These are phyloP conservation scores for Plasmodium knowlesi DNA, from an alignment of 169 alveolate genomes.

Conservation along the genomic window DNA sequence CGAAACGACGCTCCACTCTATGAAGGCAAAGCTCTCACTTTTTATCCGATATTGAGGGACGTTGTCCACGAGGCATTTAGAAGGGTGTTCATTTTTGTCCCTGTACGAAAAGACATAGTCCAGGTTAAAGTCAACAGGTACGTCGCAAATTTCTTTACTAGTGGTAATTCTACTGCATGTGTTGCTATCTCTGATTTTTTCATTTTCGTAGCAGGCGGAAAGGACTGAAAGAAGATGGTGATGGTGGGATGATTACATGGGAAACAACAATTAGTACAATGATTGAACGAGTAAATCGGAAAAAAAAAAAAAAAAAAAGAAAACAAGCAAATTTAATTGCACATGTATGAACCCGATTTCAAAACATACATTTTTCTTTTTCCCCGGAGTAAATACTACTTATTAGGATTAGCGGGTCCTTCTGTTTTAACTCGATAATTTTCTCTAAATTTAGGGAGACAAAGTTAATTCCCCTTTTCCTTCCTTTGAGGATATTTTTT, in stretches of 20 bases:
- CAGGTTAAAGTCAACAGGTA: conserved; percentile 49
- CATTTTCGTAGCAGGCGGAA: conserved; percentile 47
- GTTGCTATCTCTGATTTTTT: neutral
- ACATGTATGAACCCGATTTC: neutral
- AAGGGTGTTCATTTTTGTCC: neutral
- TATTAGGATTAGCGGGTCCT: conserved; percentile 38
- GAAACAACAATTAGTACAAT: neutral
- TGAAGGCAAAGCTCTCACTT: conserved; percentile 1
- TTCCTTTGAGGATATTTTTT: conserved; percentile 15
- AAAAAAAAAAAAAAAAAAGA: neutral
- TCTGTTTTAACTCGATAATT: conserved; percentile 17
- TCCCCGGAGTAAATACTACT: conserved; percentile 31
- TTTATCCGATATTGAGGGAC: conserved; percentile 33
- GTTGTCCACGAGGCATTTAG: conserved; percentile 47
- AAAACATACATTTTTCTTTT: conserved; percentile 32
- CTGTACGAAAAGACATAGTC: conserved; percentile 14
- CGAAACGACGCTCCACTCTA: neutral
- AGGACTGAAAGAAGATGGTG: conserved; percentile 12
- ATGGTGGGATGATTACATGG: no score
- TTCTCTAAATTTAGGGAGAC: conserved; percentile 30
- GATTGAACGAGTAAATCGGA: neutral
- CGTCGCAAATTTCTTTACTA: conserved; percentile 40
- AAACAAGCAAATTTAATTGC: neutral
- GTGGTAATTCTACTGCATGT: conserved; percentile 52
- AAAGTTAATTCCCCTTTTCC: conserved; percentile 57